Evolutionary conservation across 2,329 filamentous ascomycete species (phyloP).

Genomic region (Pseudogymnoascus sp.): DNA sequence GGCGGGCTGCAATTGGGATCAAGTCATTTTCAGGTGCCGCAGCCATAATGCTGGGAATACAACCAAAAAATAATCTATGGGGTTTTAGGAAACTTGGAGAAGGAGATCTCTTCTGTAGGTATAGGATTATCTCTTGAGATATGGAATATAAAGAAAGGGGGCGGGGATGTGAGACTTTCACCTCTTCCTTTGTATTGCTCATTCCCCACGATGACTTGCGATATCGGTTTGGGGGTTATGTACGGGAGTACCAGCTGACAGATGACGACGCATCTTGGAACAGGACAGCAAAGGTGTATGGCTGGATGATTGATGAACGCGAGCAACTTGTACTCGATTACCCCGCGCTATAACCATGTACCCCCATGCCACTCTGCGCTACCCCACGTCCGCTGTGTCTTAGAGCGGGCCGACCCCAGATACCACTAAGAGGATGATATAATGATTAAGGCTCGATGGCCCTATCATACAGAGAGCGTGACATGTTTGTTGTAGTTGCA

Average conservation of each 20-base stretch:
- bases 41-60: background rate
- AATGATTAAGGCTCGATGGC: background rate
- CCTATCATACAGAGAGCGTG: background rate
- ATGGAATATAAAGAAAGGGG: background rate
- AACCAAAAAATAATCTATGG: background rate
- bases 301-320: slow-evolving; percentile 3
- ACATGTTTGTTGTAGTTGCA: background rate
- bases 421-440: slow-evolving; percentile 7
- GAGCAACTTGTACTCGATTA: background rate
- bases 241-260: slow-evolving; percentile 6
- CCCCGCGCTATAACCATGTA: background rate
- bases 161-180: background rate
- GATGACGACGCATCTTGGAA: slow-evolving; percentile 3
- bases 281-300: background rate
- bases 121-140: background rate
- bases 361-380: background rate
- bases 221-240: slow-evolving; percentile 7
- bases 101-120: background rate
- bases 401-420: background rate
- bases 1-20: slow-evolving; percentile 10
- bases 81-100: background rate
- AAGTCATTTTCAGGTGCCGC: background rate
- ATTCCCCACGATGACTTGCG: background rate
- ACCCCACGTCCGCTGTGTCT: background rate
- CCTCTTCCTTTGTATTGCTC: background rate